Base-by-base conservation (phyloP, 768 basidiomycete genomes). In the Termitomyces sp. region DNA sequence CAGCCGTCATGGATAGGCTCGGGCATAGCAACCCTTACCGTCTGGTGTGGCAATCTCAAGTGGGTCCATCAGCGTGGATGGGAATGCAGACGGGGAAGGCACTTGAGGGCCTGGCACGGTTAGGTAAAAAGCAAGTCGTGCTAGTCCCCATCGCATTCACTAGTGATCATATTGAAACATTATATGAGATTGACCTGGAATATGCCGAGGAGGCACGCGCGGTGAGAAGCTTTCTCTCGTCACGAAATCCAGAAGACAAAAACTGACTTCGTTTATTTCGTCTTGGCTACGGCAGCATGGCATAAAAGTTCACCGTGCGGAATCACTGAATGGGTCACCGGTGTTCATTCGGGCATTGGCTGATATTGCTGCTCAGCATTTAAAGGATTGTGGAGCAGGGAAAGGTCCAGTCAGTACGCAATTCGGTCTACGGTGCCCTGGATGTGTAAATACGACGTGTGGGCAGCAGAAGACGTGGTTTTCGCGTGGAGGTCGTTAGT, bases 81-180 rank as follows among this genome's bases (percentile, higher is more conserved):
- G 97, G 97, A 4, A 94, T 94, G 79, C 95, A 98, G 74, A 99
- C 97, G 2, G 80, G 84, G 17, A 94, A 93, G 57, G 92, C 95
- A 49, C 77, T 99, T 71, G 94, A 97, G 79, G 92, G 91, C 17
- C 80, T 92, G 47, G 88, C 89, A 56, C 83, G 87, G 17, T 76
- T 92, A 45, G 90, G 89, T 36, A 84, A 81, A 71, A 92, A 91
- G 72, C 84, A 87, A 63, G 87, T 82, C 4, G 81, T 98, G 59
- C 78, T 98, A 43, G 86, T 99, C 7, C 97, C 97, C 0, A 95
- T 99, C 63, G 97, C 97, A 31, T 99, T 99, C 78, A 99, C 97
- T 14, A 95, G 91, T 72, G 97, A 99, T 75, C 97, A 99, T 72
- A 98, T 99, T 69, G 97, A 99, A 80, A 99, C 97, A 29, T 79